Base-by-base conservation (phyloP, 202 grass and related monocot genomes). In the Schoenoplectus tabernaemontani region DNA sequence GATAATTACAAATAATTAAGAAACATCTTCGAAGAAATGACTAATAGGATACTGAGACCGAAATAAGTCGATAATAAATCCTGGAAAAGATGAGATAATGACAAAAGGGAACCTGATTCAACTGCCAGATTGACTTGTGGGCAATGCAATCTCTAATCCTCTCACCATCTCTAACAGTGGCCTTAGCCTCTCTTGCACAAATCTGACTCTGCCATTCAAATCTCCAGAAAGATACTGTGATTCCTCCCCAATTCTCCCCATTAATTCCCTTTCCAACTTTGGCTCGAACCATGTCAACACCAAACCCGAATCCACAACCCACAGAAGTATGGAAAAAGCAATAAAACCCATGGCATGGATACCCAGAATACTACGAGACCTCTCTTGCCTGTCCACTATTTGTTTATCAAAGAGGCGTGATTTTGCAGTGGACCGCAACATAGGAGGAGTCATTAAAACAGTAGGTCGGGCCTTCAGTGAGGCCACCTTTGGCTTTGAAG, bases 281-380 rank as follows among this genome's bases (percentile, higher is more conserved):
- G 92, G 88, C 84, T 82, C 28, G 79, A 86, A 6, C 84, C 82
- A 54, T 62, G 81, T 83, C 46, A 90, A 80, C 84, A 93, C 64
- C n/a, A 92, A 77, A 5, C 91, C 88, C 2, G 83, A 85, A 85
- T 99, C 96, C 16, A 86, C 78, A 77, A 77, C 85, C 64, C 89
- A 89, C 13, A 93, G 39, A 32, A 93, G 50, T 38, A 95, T 13
- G 5, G 23, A 41, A 3, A 82, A 62, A 15, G 72, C 69, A 75
- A 78, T 50, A 16, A 88, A 50, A 70, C 20, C 36, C 15, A 50
- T 10, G 26, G 5, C 36, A 36, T 26, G 28, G 37, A 69, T 84
- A 84, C 34, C 79, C 91, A 42, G 84, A 48, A 64, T 76, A 75
- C 34, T 74, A 84, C 30, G 81, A 90, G 17, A 76, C 46, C n/a